A percentile compares a stretch with the other conserved stretches of the same genome.
Conservation (phyloP, 179 eudicot genomes). For the Beta lomatogona region DNA sequence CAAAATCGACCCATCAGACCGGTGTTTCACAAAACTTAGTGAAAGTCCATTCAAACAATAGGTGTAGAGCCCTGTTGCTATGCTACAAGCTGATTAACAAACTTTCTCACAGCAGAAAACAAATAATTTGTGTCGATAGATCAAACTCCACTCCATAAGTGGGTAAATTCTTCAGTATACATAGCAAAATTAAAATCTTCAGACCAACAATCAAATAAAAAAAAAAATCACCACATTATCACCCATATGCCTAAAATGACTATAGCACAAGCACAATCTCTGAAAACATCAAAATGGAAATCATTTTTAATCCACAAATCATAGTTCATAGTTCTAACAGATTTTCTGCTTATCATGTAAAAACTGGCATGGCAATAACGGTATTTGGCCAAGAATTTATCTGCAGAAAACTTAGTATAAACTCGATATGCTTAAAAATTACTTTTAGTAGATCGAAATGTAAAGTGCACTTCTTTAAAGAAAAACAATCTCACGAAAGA, state of each 20-base stretch:
- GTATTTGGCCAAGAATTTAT: background rate
- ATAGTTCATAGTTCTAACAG: background rate
- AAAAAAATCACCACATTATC: no score
- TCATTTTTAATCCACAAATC: no score
- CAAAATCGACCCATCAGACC: no score
- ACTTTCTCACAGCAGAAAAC: background rate
- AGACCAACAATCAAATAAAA: background rate
- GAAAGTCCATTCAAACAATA: background rate
- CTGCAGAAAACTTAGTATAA: background rate
- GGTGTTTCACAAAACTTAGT: no score
- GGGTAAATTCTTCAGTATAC: background rate
- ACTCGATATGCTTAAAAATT: background rate
- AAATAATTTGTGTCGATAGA: background rate
- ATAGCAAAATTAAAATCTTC: background rate
- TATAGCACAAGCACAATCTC: background rate
- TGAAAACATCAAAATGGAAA: background rate
- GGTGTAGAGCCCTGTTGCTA: background rate
- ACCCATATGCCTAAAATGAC: background rate
- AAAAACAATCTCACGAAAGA: background rate
- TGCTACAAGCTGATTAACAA: background rate
- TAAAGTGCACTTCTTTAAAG: background rate
- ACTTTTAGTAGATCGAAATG: background rate
- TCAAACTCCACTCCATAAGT: no score
- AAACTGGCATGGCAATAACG: background rate
- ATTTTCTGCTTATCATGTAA: background rate